Base-by-base conservation (phyloP, 2,329 filamentous ascomycete species). In the Trichoderma oligosporum region DNA sequence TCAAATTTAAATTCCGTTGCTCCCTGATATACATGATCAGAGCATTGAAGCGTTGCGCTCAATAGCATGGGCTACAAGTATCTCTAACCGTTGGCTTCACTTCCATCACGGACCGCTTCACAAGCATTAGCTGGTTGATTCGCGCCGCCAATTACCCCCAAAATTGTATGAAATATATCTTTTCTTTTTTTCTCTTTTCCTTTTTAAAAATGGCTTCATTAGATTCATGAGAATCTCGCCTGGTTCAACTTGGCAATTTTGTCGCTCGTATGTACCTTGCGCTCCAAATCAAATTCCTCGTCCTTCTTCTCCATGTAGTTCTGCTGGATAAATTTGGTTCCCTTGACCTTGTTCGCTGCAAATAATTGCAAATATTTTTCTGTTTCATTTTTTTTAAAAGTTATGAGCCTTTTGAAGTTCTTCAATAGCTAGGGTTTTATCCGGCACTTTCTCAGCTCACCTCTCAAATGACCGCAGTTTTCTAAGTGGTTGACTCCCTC, bases 401-500 rank as follows among this genome's bases (percentile, higher is more conserved):
- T 44, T 33, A 45, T 63, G 52, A 63, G 60, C 29, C 18, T 33
- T n/a, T 38, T n/a, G n/a, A n/a, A 4, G 1, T 29, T 18, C 24
- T n/a, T 4, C n/a, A 22, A 18, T 22, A 2, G 22, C 12, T n/a
- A 25, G 39, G 6, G 60, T 60, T 7, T 45, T n/a, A n/a, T n/a
- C n/a, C n/a, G 16, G 31, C n/a, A 16, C 22, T 22, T 18, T 22
- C 18, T 18, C 49, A 49, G 77, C 87, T 80, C 72, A 94, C 89
- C 89, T 87, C 89, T 81, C 74, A 93, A 73, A 67, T 82, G 78
- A 63, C 88, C 89, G 73, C 89, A 94, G 77, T 93, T 94, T 81
- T 93, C 89, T 72, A 94, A 75, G 72, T 94, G 89, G 74, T 94
- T 94, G 64, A 92, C 88, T 57, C 89, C 90, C 75, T 94, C 88